phyloP scores from a whole-genome alignment of 202 grass and related monocot genomes.

The Carex arenaria region DNA sequence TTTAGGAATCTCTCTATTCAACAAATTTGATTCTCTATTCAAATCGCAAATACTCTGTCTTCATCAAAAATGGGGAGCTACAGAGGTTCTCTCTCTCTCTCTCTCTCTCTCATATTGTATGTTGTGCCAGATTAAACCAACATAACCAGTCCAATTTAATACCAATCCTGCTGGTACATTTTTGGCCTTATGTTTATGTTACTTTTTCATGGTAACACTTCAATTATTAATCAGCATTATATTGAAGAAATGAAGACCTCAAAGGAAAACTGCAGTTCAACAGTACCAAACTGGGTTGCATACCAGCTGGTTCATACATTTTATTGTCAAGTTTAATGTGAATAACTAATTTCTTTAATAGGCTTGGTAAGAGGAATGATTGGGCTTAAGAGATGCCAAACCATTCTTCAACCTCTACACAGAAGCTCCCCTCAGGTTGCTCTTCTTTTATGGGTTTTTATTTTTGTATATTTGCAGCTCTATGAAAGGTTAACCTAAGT shows the following conservation, averaged over 20 bases:
- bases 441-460: background rate
- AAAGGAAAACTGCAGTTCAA: background rate
- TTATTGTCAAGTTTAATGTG: background rate
- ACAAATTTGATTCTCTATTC: background rate
- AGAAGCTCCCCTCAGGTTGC: slow-evolving; percentile 15
- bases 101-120: background rate
- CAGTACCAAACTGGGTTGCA: background rate
- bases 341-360: background rate
- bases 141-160: background rate
- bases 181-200: background rate
- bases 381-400: slow-evolving; percentile 1
- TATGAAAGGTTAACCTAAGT: background rate
- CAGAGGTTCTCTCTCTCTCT: slow-evolving; percentile 13
- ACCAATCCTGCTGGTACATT: background rate
- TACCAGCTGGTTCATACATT: background rate
- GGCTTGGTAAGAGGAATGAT: slow-evolving; percentile 21
- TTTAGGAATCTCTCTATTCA: background rate
- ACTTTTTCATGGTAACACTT: background rate
- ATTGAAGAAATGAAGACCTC: background rate
- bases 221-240: background rate
- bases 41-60: background rate
- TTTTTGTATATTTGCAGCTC: background rate
- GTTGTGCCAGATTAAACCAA: background rate
- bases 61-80: background rate
- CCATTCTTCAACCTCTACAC: slow-evolving; percentile 15